Conservation (phyloP, 2,329 filamentous ascomycete species). For the Sclerotinia glacialis region DNA sequence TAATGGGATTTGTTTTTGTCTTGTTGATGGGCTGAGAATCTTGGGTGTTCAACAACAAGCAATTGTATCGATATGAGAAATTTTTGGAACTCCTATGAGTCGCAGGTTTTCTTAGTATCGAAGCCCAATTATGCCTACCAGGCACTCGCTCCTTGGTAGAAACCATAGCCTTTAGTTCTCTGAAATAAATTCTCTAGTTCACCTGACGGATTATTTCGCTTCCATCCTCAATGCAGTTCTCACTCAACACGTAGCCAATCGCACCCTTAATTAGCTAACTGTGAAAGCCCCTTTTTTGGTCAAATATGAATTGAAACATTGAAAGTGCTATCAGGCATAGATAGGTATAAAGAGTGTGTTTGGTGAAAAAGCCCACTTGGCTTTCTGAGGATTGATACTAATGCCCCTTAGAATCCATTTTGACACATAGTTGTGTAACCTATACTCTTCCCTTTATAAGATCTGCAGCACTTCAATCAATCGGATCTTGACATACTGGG, state of each 20-base stretch:
- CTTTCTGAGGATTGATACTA: no score
- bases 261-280: no score
- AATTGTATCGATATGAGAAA: background rate
- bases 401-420: no score
- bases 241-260: no score
- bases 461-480: background rate
- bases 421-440: no score
- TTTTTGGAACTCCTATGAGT: conserved; percentile 1
- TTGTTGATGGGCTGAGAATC: conserved; percentile 5
- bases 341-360: no score
- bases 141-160: background rate
- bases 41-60: no score
- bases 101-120: background rate
- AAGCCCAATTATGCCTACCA: background rate
- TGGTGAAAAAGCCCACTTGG: no score
- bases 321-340: no score
- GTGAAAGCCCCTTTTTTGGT: background rate
- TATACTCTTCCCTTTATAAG: no score
- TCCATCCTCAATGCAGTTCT: background rate
- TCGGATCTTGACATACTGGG: background rate
- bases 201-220: background rate
- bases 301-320: background rate
- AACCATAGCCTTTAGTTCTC: background rate
- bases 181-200: background rate
- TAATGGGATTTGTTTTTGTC: conserved; percentile 16